Evolutionary conservation across 768 basidiomycete species (phyloP), one percentile per base, ranked within the genome.

Genomic region (Tylopilus subfusipes): DNA sequence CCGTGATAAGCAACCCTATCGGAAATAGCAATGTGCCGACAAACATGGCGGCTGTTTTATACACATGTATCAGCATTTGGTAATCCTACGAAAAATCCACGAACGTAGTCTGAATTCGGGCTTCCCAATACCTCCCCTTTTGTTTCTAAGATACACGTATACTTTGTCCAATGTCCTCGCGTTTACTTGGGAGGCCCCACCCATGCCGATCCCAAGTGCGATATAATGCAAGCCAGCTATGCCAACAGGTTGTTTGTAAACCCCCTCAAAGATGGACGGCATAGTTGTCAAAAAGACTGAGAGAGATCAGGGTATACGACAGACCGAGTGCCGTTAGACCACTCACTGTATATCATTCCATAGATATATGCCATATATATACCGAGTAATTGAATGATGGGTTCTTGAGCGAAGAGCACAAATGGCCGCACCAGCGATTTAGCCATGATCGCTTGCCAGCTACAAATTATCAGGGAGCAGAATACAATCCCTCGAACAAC

Each of bases 281-380:
- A 89, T 79, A 0, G 80, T 85, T 1, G 85, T 85, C 31, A 89
- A 69, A 63, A 85, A 84, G 22, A 88, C 86, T 89, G 52, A 3
- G n/a, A 52, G 50, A 30, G 19, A 25, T 51, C 18, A 59, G 38
- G 14, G 38, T 11, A 1, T 18, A n/a, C 4, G 12, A 19, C 14
- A 6, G 11, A 24, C 11, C 19, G 44, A 47, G 21, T 10, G 19
- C 3, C 25, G 21, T 39, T 43, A 7, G 44, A 63, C 2, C 30
- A 69, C 82, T 47, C 61, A 83, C 83, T 56, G 53, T 85, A 87
- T 34, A 84, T 68, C 0, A 75, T 62, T 5, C 85, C 89, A 53
- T 86, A 92, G 14, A 86, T 63, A 57, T 87, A 82, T 0, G 85
- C 82, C 78, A 87, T 81, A 57, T 88, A 90, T 1, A 83, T 4